These are phyloP conservation scores for Verticillium longisporum DNA, from an alignment of 2,329 filamentous ascomycete species.

Conservation along the genomic window DNA sequence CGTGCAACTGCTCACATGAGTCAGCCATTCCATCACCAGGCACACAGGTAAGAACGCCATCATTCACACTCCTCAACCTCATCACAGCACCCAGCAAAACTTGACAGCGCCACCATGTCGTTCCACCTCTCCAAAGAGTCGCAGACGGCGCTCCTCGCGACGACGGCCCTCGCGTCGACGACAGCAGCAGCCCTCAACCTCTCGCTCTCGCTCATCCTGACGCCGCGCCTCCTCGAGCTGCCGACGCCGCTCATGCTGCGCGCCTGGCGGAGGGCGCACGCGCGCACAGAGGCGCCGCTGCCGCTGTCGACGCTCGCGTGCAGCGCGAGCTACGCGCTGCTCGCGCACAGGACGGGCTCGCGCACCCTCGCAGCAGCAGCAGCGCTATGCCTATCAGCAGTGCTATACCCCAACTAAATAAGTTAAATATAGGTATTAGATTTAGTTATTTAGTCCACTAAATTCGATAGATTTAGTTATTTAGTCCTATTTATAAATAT, in stretches of 20 bases:
- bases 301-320: constrained; percentile 31
- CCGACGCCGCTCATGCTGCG: constrained; percentile 47
- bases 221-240: constrained; percentile 47
- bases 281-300: constrained; percentile 28
- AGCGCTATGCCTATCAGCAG: constrained; percentile 30
- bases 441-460: no score
- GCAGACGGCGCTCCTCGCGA: constrained; percentile 14
- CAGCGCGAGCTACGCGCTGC: constrained; percentile 37
- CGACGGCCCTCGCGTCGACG: constrained; percentile 43
- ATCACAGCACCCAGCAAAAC: no score
- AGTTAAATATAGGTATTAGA: no score
- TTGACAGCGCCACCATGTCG: background rate
- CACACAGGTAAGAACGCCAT: no score
- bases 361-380: constrained; percentile 40
- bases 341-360: constrained; percentile 16
- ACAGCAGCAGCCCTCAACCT: constrained; percentile 31
- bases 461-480: no score
- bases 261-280: constrained; percentile 44
- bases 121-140: background rate
- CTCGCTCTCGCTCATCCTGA: constrained; percentile 32
- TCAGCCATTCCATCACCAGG: no score
- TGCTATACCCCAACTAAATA: no score
- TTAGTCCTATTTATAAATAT: no score
- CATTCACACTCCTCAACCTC: no score
- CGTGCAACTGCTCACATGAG: no score